phyloP scores from a whole-genome alignment of 169 alveolate species.

The Cryptosporidium ubiquitum region DNA sequence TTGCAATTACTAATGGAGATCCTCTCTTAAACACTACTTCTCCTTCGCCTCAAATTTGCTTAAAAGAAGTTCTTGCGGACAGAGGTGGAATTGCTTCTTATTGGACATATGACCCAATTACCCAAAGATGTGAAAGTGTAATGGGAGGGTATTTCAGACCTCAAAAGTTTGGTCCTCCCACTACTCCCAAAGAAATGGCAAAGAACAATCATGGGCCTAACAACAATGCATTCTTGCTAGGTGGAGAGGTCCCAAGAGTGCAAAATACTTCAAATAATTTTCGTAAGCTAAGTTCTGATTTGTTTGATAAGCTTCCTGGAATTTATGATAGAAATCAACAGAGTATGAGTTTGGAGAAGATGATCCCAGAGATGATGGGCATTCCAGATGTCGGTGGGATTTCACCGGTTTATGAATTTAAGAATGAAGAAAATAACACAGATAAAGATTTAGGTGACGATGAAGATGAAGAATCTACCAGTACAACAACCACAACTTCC shows the following conservation, averaged over 20 bases:
- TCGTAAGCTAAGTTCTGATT: neutral
- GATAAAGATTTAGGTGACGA: neutral
- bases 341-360: neutral
- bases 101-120: slow-evolving; percentile 69
- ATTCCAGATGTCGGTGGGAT: slow-evolving; percentile 57
- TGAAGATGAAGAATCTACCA: neutral
- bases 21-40: slow-evolving; percentile 53
- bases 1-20: slow-evolving; percentile 68
- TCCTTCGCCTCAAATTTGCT: slow-evolving; percentile 66
- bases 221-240: slow-evolving; percentile 44
- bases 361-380: slow-evolving; percentile 8
- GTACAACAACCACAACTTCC: neutral
- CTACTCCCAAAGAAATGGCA: neutral
- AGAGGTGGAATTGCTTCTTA: slow-evolving; percentile 69
- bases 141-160: slow-evolving; percentile 68
- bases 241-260: slow-evolving; percentile 55
- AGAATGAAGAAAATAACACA: neutral
- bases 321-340: neutral
- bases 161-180: slow-evolving; percentile 70
- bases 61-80: slow-evolving; percentile 53
- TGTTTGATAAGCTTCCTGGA: slow-evolving; percentile 16
- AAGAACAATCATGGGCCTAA: neutral
- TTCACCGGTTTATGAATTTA: slow-evolving; percentile 32
- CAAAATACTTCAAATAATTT: neutral
- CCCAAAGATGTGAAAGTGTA: slow-evolving; percentile 73